These are phyloP conservation scores for Phytophthora citricola DNA, from an alignment of 352 stramenopile genomes.

Conservation along the genomic window DNA sequence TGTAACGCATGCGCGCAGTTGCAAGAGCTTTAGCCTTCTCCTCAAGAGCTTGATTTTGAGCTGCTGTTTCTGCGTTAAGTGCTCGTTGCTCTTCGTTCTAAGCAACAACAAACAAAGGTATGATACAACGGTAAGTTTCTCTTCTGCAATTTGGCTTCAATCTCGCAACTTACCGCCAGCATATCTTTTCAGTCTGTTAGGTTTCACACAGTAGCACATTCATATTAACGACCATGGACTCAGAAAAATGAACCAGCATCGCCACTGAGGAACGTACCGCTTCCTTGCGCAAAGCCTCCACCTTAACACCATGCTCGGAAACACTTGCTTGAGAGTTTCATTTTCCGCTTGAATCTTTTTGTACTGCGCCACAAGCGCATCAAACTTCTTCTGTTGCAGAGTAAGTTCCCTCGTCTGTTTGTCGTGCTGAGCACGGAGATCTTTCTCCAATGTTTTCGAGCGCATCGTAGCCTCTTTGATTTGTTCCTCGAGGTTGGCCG, in stretches of 20 bases:
- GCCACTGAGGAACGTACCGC: conserved; percentile 54
- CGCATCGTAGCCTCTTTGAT: conserved; percentile 85
- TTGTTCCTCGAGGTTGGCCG: conserved; percentile 87
- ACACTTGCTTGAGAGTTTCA: conserved; percentile 78
- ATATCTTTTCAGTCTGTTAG: conserved; percentile 87
- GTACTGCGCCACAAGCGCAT: conserved; percentile 80
- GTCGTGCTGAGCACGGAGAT: conserved; percentile 76
- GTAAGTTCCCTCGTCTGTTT: conserved; percentile 77
- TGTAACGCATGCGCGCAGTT: conserved; percentile 90
- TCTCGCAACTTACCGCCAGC: conserved; percentile 55
- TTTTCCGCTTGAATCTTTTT: conserved; percentile 87
- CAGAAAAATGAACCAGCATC: background rate
- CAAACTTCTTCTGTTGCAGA: conserved; percentile 82
- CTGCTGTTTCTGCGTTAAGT: conserved; percentile 83
- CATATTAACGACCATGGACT: conserved; percentile 10
- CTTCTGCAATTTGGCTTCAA: background rate
- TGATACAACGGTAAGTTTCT: background rate
- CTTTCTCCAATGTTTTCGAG: conserved; percentile 73
- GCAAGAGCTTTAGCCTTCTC: conserved; percentile 89
- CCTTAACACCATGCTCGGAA: conserved; percentile 60
- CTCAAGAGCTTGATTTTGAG: conserved; percentile 85
- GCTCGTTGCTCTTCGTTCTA: conserved; percentile 90
- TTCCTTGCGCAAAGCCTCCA: conserved; percentile 84
- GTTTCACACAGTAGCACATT: conserved; percentile 13
- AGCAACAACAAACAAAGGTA: conserved; percentile 7